Percentiles rank a stretch among this genome's conserved stretches.
These are phyloP conservation scores for Nicotiana knightiana DNA, from an alignment of 257 asterid genomes.

Conservation along the genomic window DNA sequence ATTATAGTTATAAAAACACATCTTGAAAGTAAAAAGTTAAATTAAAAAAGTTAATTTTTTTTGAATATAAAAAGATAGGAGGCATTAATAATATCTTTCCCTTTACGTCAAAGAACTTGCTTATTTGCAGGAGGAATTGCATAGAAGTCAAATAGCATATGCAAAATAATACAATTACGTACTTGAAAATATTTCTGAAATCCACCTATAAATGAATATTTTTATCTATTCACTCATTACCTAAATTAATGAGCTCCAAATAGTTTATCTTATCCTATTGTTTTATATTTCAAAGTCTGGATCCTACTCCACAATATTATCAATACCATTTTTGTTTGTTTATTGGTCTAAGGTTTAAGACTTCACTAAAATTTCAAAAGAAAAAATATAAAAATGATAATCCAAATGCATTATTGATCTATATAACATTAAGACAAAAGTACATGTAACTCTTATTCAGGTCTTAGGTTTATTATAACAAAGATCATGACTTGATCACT, in stretches of 20 bases:
- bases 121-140: neutral
- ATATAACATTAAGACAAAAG: neutral
- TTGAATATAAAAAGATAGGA: conserved; percentile 12
- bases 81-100: neutral
- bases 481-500: neutral
- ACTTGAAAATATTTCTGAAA: no score
- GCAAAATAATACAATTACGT: neutral
- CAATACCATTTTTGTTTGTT: neutral
- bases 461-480: neutral
- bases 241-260: no score
- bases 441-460: neutral
- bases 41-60: no score
- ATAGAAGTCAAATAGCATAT: neutral
- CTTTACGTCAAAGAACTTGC: neutral
- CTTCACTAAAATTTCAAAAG: neutral
- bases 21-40: no score
- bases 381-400: no score
- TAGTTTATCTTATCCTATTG: neutral
- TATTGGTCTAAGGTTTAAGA: neutral
- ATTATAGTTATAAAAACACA: no score
- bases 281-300: neutral
- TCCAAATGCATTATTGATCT: neutral
- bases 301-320: neutral
- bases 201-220: neutral
- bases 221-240: neutral